Evolutionary conservation across 225 moss, liverwort and hornwort genomes (phyloP).

Genomic region (Sphagnum contortum): DNA sequence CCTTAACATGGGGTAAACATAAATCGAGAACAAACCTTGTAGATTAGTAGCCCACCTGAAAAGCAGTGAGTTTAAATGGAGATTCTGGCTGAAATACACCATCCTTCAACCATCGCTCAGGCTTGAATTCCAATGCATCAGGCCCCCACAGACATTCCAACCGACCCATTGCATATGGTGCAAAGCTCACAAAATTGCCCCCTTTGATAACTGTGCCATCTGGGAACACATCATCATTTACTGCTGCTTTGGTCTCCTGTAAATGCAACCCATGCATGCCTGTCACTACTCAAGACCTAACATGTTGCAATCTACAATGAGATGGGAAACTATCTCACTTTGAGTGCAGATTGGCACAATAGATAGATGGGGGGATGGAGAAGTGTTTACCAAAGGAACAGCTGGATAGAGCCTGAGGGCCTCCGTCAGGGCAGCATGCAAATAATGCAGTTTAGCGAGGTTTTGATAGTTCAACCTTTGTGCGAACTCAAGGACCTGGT

Average conservation of each 20-base stretch:
- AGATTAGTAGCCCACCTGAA: conserved; percentile 12
- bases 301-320: too few species aligned
- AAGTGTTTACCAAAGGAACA: conserved; percentile 25
- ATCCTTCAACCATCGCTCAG: too few species aligned
- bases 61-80: conserved; percentile 28
- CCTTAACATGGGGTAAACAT: too few species aligned
- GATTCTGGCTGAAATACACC: conserved; percentile 9
- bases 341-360: too few species aligned
- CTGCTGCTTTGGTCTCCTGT: conserved; percentile 29
- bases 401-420: conserved; percentile 37
- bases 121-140: too few species aligned
- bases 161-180: neutral
- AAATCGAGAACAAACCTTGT: too few species aligned
- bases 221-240: conserved; percentile 23
- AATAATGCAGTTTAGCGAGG: conserved; percentile 23
- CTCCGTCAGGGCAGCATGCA: conserved; percentile 41
- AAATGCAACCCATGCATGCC: too few species aligned
- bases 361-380: too few species aligned
- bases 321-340: too few species aligned
- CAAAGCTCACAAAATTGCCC: conserved; percentile 14
- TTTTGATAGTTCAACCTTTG: conserved; percentile 21
- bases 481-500: conserved; percentile 16
- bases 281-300: too few species aligned
- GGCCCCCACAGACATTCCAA: too few species aligned
- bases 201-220: conserved; percentile 14